phyloP scores from a whole-genome alignment of 2,329 filamentous ascomycete genomes.

The Hymenoscyphus occultus region DNA sequence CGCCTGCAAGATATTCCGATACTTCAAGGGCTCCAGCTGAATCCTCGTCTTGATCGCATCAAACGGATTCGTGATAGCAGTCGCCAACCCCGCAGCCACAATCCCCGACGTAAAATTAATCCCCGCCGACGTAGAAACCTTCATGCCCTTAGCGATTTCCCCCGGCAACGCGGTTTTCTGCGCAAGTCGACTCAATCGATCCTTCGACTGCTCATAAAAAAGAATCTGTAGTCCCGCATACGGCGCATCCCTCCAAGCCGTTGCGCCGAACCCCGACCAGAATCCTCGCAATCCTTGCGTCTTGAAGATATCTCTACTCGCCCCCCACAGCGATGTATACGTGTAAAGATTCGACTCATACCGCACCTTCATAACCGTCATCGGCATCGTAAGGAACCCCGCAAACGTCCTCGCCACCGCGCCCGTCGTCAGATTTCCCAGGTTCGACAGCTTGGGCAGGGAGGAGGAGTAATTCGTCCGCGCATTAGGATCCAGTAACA shows the following conservation, averaged over 20 bases:
- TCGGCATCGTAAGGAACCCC: slow-evolving; percentile 89
- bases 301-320: slow-evolving; percentile 69
- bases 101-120: slow-evolving; percentile 87
- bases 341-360: slow-evolving; percentile 87
- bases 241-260: slow-evolving; percentile 88
- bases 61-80: slow-evolving; percentile 90
- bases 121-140: slow-evolving; percentile 49
- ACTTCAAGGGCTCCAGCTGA: slow-evolving; percentile 80
- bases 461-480: slow-evolving; percentile 56
- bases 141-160: slow-evolving; percentile 27
- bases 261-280: slow-evolving; percentile 91
- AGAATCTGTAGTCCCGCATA: slow-evolving; percentile 94
- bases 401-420: slow-evolving; percentile 81
- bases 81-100: slow-evolving; percentile 77
- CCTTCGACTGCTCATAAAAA: slow-evolving; percentile 85
- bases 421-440: slow-evolving; percentile 81
- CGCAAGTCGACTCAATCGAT: slow-evolving; percentile 44
- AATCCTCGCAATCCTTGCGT: slow-evolving; percentile 78
- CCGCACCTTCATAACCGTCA: slow-evolving; percentile 94
- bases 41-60: slow-evolving; percentile 95
- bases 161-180: slow-evolving; percentile 29
- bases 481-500: slow-evolving; percentile 26
- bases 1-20: slow-evolving; percentile 79
- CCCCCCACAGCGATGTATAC: slow-evolving; percentile 73
- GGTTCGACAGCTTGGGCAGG: slow-evolving; percentile 77